These are phyloP conservation scores for Metschnikowia gelsemii DNA, from an alignment of 805 yeast genomes.

Conservation along the genomic window DNA sequence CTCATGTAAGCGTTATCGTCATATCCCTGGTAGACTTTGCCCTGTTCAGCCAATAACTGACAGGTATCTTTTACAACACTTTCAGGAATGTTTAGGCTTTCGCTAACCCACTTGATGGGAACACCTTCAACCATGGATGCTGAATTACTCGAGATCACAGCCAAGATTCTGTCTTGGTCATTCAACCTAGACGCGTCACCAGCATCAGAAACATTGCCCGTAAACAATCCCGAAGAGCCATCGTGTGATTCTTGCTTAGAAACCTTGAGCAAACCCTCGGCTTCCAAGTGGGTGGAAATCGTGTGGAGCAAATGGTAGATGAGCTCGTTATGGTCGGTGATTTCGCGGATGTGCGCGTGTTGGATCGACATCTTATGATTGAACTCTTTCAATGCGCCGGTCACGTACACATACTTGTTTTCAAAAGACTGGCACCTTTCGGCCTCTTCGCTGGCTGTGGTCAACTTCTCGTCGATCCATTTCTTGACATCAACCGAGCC, in stretches of 20 bases:
- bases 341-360: constrained; percentile 55
- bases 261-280: constrained; percentile 45
- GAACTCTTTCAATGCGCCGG: constrained; percentile 51
- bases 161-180: constrained; percentile 45
- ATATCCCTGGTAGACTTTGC: constrained; percentile 65
- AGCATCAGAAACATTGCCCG: constrained; percentile 20
- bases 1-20: constrained; percentile 60
- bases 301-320: constrained; percentile 67
- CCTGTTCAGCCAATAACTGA: constrained; percentile 59
- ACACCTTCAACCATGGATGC: constrained; percentile 72
- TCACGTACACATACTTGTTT: constrained; percentile 60
- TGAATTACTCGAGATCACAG: constrained; percentile 50
- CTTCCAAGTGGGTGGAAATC: constrained; percentile 53
- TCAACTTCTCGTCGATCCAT: constrained; percentile 48
- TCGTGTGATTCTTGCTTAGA: constrained; percentile 24
- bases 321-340: constrained; percentile 66
- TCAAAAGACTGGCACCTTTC: constrained; percentile 37
- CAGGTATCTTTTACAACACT: constrained; percentile 52
- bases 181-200: constrained; percentile 23
- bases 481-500: constrained; percentile 57
- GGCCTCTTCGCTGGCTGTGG: constrained; percentile 30
- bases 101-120: constrained; percentile 62
- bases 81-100: constrained; percentile 49
- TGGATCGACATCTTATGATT: constrained; percentile 63
- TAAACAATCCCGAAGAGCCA: constrained; percentile 31